Evolutionary conservation across 192 early-diverging fungal species (phyloP).

Genomic region (Umbelopsis sp.): DNA sequence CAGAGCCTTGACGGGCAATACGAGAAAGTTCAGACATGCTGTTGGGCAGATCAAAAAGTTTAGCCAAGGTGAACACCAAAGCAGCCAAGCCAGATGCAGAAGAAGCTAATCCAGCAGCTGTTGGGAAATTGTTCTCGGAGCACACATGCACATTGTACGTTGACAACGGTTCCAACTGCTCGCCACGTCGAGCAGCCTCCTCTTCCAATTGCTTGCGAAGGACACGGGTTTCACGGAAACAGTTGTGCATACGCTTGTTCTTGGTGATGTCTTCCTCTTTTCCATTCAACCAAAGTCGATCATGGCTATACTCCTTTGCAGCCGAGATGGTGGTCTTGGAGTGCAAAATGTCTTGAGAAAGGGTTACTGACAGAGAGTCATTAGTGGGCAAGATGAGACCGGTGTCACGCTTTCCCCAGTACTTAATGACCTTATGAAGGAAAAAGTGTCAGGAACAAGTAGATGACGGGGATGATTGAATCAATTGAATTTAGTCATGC

Average conservation of each 20-base stretch:
- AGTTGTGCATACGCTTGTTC: slow-evolving; percentile 84
- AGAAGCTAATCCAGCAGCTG: slow-evolving; percentile 97
- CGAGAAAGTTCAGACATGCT: slow-evolving; percentile 78
- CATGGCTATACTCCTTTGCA: slow-evolving; percentile 58
- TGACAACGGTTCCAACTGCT: slow-evolving; percentile 57
- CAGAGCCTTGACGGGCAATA: slow-evolving; percentile 93
- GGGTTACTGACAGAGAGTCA: slow-evolving; percentile 94
- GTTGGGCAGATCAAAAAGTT: slow-evolving; percentile 74
- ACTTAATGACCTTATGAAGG: slow-evolving; percentile 78
- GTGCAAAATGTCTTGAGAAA: slow-evolving; percentile 95
- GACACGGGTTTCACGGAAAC: slow-evolving; percentile 74
- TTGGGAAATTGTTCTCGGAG: slow-evolving; percentile 99
- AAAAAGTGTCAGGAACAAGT: background rate
- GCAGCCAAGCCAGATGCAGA: slow-evolving; percentile 96
- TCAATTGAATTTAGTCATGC: background rate
- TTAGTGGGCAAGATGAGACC: slow-evolving; percentile 94
- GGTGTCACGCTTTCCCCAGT: slow-evolving; percentile 97
- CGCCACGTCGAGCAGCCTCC: slow-evolving; percentile 32
- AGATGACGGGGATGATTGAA: background rate
- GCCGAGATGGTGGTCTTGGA: slow-evolving; percentile 90
- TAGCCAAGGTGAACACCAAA: slow-evolving; percentile 80
- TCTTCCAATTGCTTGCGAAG: slow-evolving; percentile 74
- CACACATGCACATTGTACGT: slow-evolving; percentile 78
- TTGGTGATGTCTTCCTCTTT: slow-evolving; percentile 79
- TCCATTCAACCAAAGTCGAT: slow-evolving; percentile 96